phyloP scores from a whole-genome alignment of 345 rosid genomes.

The Euphorbia peplus region DNA sequence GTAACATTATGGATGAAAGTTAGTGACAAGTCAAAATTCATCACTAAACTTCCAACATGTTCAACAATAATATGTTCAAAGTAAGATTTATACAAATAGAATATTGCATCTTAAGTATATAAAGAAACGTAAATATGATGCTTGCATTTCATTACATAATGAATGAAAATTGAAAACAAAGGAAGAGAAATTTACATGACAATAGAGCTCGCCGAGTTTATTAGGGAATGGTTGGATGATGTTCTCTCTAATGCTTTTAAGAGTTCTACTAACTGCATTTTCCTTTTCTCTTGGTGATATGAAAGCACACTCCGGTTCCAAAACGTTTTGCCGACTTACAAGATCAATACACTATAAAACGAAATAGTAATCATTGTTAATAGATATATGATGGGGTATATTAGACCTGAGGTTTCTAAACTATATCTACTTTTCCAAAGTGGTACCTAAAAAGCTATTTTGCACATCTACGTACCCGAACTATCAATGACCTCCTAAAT shows the following conservation, averaged over 20 bases:
- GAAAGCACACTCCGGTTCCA: slow-evolving; percentile 20
- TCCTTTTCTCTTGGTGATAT: slow-evolving; percentile 13
- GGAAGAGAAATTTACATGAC: slow-evolving; percentile 13
- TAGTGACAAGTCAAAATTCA: too few species aligned
- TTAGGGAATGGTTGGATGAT: not conserved
- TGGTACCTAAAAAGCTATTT: too few species aligned
- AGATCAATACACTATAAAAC: slow-evolving; percentile 6
- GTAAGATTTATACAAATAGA: not conserved
- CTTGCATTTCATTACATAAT: too few species aligned
- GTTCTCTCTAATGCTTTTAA: slow-evolving; percentile 8
- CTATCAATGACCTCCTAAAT: too few species aligned
- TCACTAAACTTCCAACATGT: too few species aligned
- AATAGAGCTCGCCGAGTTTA: slow-evolving; percentile 10
- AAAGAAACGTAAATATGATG: too few species aligned
- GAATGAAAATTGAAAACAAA: not conserved
- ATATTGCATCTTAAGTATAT: too few species aligned
- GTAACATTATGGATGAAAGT: too few species aligned
- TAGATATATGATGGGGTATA: too few species aligned
- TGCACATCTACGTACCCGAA: too few species aligned
- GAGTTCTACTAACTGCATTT: slow-evolving; percentile 8
- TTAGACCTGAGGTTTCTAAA: too few species aligned
- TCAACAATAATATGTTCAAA: not conserved
- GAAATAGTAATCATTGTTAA: not conserved
- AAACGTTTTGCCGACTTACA: slow-evolving; percentile 10
- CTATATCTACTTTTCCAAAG: too few species aligned